These are phyloP conservation scores for Plectosphaerella plurivora DNA, from an alignment of 2,329 filamentous ascomycete species.

Conservation along the genomic window DNA sequence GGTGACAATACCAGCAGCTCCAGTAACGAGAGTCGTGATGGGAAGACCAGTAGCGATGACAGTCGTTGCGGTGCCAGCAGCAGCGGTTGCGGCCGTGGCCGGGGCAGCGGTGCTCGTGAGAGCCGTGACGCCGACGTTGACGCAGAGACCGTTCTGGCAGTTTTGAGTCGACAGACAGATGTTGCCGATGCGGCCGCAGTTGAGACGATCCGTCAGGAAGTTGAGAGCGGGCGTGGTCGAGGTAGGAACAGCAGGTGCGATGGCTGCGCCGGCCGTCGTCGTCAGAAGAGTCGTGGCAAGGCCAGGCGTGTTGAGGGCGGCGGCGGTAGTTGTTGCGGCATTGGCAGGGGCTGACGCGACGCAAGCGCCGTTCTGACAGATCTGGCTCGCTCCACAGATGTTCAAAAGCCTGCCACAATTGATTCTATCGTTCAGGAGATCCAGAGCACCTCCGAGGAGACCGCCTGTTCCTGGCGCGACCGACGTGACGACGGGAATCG, in stretches of 20 bases:
- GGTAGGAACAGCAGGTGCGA: neutral
- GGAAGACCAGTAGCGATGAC: neutral
- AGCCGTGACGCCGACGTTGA: neutral
- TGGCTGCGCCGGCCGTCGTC: neutral
- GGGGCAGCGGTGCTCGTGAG: neutral
- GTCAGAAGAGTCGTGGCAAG: neutral
- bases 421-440: neutral
- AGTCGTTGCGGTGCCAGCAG: neutral
- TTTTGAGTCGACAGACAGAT: neutral
- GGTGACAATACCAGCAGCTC: neutral
- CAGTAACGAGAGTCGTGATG: neutral
- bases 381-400: neutral
- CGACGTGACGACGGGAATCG: neutral
- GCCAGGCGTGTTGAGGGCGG: neutral
- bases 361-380: neutral
- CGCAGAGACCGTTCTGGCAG: neutral
- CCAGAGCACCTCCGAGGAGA: neutral
- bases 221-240: neutral
- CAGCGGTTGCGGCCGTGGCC: neutral
- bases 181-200: neutral
- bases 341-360: neutral
- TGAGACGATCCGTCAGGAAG: neutral
- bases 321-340: neutral
- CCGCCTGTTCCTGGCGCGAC: neutral
- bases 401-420: conserved; percentile 1